Conservation (phyloP, 2,329 filamentous ascomycete genomes). For the Aureobasidium sp. region DNA sequence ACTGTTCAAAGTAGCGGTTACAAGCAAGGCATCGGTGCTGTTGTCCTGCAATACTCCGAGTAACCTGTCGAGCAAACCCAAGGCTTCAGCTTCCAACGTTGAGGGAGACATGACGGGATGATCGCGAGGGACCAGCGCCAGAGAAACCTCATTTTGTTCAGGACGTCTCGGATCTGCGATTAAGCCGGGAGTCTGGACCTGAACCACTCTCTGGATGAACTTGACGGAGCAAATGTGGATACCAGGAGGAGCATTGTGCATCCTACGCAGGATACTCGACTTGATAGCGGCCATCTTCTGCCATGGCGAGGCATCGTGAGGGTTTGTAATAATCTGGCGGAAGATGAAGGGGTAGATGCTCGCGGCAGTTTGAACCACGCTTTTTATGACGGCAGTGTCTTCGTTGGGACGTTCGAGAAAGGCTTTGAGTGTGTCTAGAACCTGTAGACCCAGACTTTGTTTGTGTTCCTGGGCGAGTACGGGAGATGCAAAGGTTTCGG, state of each 20-base stretch:
- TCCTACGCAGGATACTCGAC: slow-evolving; percentile 74
- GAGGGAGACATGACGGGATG: slow-evolving; percentile 72
- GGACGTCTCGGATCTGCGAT: slow-evolving; percentile 71
- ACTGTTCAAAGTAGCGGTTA: slow-evolving; percentile 87
- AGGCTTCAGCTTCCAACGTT: slow-evolving; percentile 86
- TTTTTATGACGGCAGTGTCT: slow-evolving; percentile 74
- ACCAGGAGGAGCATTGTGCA: slow-evolving; percentile 69
- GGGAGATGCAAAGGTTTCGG: slow-evolving; percentile 90
- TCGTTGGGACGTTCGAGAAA: slow-evolving; percentile 46
- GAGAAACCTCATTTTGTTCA: slow-evolving; percentile 73
- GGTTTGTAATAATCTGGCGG: slow-evolving; percentile 84
- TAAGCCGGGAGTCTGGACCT: slow-evolving; percentile 77
- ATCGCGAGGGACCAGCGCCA: slow-evolving; percentile 74
- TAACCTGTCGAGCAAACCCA: slow-evolving; percentile 81
- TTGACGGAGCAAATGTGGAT: slow-evolving; percentile 94
- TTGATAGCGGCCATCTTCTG: slow-evolving; percentile 84
- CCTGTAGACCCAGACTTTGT: slow-evolving; percentile 65
- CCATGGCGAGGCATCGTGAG: slow-evolving; percentile 75
- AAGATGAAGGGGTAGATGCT: slow-evolving; percentile 91
- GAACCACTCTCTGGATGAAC: slow-evolving; percentile 86
- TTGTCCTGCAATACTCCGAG: slow-evolving; percentile 79
- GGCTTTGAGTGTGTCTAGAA: slow-evolving; percentile 62
- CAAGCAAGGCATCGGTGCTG: slow-evolving; percentile 74
- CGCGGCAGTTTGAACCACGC: slow-evolving; percentile 77
- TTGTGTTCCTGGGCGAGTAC: slow-evolving; percentile 69